Evolutionary conservation across 371 early-diverging fungal species (phyloP), one percentile per base, ranked within the genome.

Genomic region (Circinella minor): DNA sequence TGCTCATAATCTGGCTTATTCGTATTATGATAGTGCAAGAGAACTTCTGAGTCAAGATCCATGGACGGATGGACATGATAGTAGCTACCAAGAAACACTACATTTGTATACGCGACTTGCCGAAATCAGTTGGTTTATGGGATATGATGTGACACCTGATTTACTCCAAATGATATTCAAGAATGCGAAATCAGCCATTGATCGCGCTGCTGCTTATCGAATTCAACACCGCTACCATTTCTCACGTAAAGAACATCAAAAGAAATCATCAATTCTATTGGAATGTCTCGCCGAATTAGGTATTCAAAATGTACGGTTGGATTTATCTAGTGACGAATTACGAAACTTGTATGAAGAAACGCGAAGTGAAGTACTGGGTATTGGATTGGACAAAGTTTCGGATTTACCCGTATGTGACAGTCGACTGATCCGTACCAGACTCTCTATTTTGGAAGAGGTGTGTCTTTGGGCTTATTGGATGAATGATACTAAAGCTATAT

Each of bases 201-300:
- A 84, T 65, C 76, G 82, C 38, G 79, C 84, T 7, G 78, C 81
- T 8, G 84, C 84, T 9, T 84, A 82, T 59, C 73, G 79, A 20
- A 68, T 84, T 6, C 81, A 77, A 20, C 78, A 80, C 62, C 73
- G 81, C 6, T 76, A 80, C 51, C 78, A 75, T 36, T 84, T 79
- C 73, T 75, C 77, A n/a, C 71, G 66, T 59, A 72, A 69, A 36
- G 75, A 74, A 48, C 66, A 76, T 38, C 71, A 77, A 51, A 74
- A 77, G 36, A 77, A 76, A 34, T 71, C 78, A 2, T 65, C 69
- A 5, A 80, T 77, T 9, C 61, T 84, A 17, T 36, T 81, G 4
- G 72, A 82, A n/a, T 84, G 82, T 46, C 65, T 84, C 9, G 68
- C 62, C 1, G 84, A 84, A 34, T 65, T 84, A 2, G 84, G 84